Base-by-base conservation (phyloP, 345 rosid species). In the rapeseed (Brassica napus) region DNA sequence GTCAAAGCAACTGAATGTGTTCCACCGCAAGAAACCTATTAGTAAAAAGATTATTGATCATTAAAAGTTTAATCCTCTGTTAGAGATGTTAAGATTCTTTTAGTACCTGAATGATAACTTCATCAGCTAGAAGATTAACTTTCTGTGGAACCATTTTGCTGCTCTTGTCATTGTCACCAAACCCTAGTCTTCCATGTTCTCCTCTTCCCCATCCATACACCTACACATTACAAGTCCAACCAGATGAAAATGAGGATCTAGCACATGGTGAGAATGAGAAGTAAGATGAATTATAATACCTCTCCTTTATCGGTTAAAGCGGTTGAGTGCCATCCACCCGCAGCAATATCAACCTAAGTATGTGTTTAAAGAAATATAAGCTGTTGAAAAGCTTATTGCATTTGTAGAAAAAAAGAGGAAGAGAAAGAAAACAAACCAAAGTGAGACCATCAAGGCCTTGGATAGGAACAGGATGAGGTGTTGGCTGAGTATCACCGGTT, bases 171-270 rank as follows among this genome's bases (percentile, higher is more conserved):
- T 86, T 95, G 75, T 95, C 99, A 58, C 99, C 99, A 28, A 95
- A 88, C 71, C 99, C 98, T 24, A 95, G 93, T 86, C 99, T 88
- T 69, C 99, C 99, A 6, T 95, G 99, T 75, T 93, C 99, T 68
- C 98, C 99, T 88, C 99, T 90, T 81, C 99, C 99, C 99, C 99
- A 95, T 31, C 92, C 97, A 87, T 87, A 93, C 54, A 95, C 98
- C 98, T 95, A 81, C 39, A 62, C 30, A 23, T 58, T 5, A 59
- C 2, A 73, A 58, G 31, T 66, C 4, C 73, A 78, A 65, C 42
- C 35, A 55, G 34, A 52, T 23, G 28, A 59, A 42, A 60, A 79
- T 31, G 24, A 47, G 42, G 66, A 71, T 10, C 37, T 23, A 63
- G 11, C 60, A 28, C 44, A 76, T 4, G 4, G 39, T 60, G 49